Base-by-base conservation (phyloP, 768 basidiomycete genomes). In the Russula olivacea region DNA sequence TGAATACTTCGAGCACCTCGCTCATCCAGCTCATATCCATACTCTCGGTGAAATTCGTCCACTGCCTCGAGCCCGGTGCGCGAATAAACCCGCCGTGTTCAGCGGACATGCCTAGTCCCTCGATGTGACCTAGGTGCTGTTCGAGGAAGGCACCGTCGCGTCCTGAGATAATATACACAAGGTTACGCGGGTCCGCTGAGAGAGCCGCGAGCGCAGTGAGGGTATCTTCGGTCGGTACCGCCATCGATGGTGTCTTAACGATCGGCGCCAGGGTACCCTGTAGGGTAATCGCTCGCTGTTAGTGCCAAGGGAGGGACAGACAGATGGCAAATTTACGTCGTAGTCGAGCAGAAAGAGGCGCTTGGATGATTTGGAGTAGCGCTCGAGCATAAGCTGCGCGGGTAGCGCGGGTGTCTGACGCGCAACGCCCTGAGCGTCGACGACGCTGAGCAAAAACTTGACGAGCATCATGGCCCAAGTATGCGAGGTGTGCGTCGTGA, bases 21-120 rank as follows among this genome's bases (percentile, higher is more conserved):
- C 75, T 78, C 90, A 96, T 93, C 96, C 96, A 99, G 67, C 84
- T 84, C 96, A 98, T 98, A 76, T 99, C 95, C 71, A 99, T 73
- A 65, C 80, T 82, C 74, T 87, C 83, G n/a, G 95, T 97, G 72
- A 97, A 89, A 71, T 93, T 94, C 65, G 77, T 79, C 92, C 96
- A 99, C 65, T 81, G 77, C 32, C 62, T 71, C 51, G 74, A 74
- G 2, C 86, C 87, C 0, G 89, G 89, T 65, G 83, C 84, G 48
- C 87, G 83, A 54, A 98, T 82, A 78, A 98, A 98, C 28, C 88
- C 89, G 12, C 96, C 96, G 71, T 99, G 96, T 76, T 99, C 96
- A 23, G 96, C 96, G 21, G 87, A 89, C 81, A 98, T 89, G 14
- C 96, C 96, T 8, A 99, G 79, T 53, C 82, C 79, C 67, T 76